Evolutionary conservation across 2,329 filamentous ascomycete species (phyloP).

Genomic region (Pyrenochaeta sp.): DNA sequence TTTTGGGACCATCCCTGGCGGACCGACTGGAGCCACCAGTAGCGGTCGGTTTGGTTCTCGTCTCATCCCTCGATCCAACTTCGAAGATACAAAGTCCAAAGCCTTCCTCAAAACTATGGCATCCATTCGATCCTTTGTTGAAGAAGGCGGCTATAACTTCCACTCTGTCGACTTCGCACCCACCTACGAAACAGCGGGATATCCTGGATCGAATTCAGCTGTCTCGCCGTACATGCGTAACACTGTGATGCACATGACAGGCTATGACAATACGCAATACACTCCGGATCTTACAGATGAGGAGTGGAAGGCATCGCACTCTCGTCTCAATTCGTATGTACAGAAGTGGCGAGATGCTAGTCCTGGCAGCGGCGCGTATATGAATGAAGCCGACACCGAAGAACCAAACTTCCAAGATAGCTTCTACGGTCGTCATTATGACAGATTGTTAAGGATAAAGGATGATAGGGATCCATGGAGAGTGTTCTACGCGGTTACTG

Average conservation of each 20-base stretch:
- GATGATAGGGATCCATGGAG: conserved; percentile 34
- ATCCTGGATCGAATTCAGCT: conserved; percentile 29
- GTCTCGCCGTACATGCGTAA: conserved; percentile 33
- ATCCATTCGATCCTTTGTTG: conserved; percentile 32
- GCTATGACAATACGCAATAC: conserved; percentile 33
- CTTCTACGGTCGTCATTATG: conserved; percentile 39
- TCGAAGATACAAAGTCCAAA: conserved; percentile 27
- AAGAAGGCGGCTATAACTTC: conserved; percentile 37
- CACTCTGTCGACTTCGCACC: conserved; percentile 40
- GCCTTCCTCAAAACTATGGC: conserved; percentile 27
- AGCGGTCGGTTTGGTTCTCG: conserved; percentile 35
- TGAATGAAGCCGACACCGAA: conserved; percentile 45
- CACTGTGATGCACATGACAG: conserved; percentile 37
- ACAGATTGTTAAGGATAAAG: conserved; percentile 31
- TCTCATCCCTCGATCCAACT: conserved; percentile 43
- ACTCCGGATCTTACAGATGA: conserved; percentile 24
- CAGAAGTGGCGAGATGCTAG: conserved; percentile 35
- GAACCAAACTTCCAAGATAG: conserved; percentile 38
- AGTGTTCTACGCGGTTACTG: conserved; percentile 39
- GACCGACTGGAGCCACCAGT: conserved; percentile 25
- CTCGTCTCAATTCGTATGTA: conserved; percentile 29
- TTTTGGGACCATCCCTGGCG: conserved; percentile 24
- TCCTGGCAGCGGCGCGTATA: conserved; percentile 41
- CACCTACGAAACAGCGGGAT: conserved; percentile 32
- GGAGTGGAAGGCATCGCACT: conserved; percentile 32